Percentiles rank a stretch among this genome's conserved stretches.
Evolutionary conservation across 1,284 basidiomycete genomes (phyloP).

Genomic region (Papiliotrema nemorosa): DNA sequence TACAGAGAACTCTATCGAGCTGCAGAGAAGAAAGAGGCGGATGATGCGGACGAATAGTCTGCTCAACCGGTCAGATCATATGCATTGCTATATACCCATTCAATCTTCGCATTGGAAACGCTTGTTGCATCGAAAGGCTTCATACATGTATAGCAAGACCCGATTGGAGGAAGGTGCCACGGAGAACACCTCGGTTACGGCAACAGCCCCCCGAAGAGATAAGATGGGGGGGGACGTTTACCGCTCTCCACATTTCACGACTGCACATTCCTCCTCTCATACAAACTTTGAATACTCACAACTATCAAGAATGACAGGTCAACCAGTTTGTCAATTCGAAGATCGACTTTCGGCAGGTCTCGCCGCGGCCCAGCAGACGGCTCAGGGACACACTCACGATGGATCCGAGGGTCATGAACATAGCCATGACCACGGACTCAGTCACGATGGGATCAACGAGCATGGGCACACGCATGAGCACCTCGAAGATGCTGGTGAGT

Average conservation of each 20-base stretch:
- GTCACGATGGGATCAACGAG: conserved; percentile 49
- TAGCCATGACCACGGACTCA: conserved; percentile 16
- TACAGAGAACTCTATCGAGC: conserved; percentile 56
- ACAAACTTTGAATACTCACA: background rate
- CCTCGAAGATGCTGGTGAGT: conserved; percentile 75
- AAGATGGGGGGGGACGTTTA: too few relatives aligned
- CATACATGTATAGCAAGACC: too few relatives aligned
- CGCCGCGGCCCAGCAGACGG: conserved; percentile 39
- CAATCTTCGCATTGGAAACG: too few relatives aligned
- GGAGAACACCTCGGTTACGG: too few relatives aligned
- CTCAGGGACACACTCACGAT: conserved; percentile 26
- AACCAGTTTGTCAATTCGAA: conserved; percentile 42
- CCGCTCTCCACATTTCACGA: too few relatives aligned
- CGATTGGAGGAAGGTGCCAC: too few relatives aligned
- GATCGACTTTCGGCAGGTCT: conserved; percentile 39
- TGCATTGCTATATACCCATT: too few relatives aligned
- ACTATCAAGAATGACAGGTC: background rate
- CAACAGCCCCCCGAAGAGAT: too few relatives aligned
- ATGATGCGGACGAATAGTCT: background rate
- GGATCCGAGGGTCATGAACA: conserved; percentile 17
- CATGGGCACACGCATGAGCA: conserved; percentile 91
- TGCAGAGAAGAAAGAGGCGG: conserved; percentile 42
- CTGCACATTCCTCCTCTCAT: background rate
- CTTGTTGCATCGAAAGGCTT: too few relatives aligned
- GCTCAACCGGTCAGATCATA: too few relatives aligned